Conservation (phyloP, 2,329 filamentous ascomycete genomes). For the Venturia carpophila region DNA sequence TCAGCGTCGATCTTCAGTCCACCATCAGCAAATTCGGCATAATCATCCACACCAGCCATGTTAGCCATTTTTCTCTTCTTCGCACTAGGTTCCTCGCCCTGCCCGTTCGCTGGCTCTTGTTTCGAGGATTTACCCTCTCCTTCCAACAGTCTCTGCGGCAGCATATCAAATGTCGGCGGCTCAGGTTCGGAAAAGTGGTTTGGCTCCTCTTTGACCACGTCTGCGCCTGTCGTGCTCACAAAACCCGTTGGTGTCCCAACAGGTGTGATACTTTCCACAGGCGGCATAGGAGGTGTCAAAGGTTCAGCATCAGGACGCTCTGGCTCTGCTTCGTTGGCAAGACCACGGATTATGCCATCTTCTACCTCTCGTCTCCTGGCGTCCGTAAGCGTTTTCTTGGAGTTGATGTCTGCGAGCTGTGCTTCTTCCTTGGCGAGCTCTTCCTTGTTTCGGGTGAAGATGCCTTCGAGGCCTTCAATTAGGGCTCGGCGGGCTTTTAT, state of each 20-base stretch:
- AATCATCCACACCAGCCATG: slow-evolving; percentile 36
- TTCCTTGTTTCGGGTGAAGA: slow-evolving; percentile 65
- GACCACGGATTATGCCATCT: slow-evolving; percentile 77
- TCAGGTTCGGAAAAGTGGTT: slow-evolving; percentile 21
- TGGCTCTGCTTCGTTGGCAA: slow-evolving; percentile 55
- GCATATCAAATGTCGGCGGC: not conserved
- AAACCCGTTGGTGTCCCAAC: slow-evolving; percentile 38
- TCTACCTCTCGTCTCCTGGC: slow-evolving; percentile 82
- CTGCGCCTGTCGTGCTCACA: slow-evolving; percentile 37
- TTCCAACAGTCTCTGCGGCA: slow-evolving; percentile 18
- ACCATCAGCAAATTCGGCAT: slow-evolving; percentile 32
- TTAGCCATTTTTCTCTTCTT: slow-evolving; percentile 45
- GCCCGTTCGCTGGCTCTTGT: slow-evolving; percentile 27
- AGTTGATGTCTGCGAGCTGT: slow-evolving; percentile 54
- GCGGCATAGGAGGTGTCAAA: slow-evolving; percentile 78
- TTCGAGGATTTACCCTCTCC: slow-evolving; percentile 31
- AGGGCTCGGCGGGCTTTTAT: slow-evolving; percentile 77
- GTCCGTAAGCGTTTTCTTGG: slow-evolving; percentile 66
- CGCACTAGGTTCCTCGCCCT: slow-evolving; percentile 28
- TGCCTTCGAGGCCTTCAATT: slow-evolving; percentile 71
- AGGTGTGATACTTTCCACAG: slow-evolving; percentile 51
- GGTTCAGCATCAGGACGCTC: slow-evolving; percentile 77
- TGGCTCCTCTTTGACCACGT: slow-evolving; percentile 19
- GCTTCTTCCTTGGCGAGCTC: slow-evolving; percentile 63
- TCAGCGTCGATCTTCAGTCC: slow-evolving; percentile 22